A percentile compares a stretch with the other conserved stretches of the same genome.
phyloP scores from a whole-genome alignment of 2,329 filamentous ascomycete species.

The Aspergillus neotritici region DNA sequence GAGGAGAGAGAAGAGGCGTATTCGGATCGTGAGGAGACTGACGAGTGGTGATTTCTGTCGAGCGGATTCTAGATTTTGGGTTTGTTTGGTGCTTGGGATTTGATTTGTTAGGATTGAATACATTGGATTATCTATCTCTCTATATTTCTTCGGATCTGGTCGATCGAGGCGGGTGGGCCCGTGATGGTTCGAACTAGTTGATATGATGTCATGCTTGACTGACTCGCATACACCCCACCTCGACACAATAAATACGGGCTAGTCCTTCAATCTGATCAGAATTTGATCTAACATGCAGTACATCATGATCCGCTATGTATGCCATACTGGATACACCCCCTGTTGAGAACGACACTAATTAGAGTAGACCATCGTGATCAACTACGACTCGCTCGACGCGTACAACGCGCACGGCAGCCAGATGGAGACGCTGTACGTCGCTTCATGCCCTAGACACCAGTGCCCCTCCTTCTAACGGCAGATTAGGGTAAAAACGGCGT shows the following conservation, averaged over 20 bases:
- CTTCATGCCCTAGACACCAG: too few relatives aligned
- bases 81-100: background rate
- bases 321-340: background rate
- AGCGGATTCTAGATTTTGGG: background rate
- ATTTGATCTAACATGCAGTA: background rate
- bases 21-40: background rate
- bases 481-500: slow-evolving; percentile 6
- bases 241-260: too few relatives aligned
- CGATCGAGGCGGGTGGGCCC: too few relatives aligned
- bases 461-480: too few relatives aligned
- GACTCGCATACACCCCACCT: too few relatives aligned
- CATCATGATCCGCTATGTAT: background rate
- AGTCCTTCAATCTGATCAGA: too few relatives aligned
- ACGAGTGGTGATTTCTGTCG: background rate
- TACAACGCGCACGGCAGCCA: slow-evolving; percentile 9
- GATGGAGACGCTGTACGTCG: slow-evolving; percentile 11
- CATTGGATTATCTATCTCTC: background rate
- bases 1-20: slow-evolving; percentile 3
- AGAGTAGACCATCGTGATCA: slow-evolving; percentile 9
- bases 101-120: background rate
- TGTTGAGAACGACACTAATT: background rate
- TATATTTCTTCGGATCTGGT: too few relatives aligned
- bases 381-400: slow-evolving; percentile 11
- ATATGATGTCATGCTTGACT: too few relatives aligned
- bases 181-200: too few relatives aligned